A percentile compares a stretch with the other conserved stretches of the same genome.
These are phyloP conservation scores for Willaertia magna DNA, from an alignment of 208 protist genomes.

Conservation along the genomic window DNA sequence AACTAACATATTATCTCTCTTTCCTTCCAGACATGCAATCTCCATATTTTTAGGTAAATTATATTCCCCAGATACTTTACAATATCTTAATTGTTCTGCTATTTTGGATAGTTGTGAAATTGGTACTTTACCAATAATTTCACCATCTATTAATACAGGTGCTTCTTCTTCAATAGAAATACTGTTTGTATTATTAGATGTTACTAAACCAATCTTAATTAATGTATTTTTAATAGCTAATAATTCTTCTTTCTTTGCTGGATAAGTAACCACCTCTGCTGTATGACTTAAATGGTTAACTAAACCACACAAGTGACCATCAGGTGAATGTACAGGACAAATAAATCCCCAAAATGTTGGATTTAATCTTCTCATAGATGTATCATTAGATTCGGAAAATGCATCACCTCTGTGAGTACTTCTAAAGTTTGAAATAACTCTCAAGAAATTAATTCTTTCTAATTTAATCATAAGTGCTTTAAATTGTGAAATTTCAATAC, in stretches of 20 bases:
- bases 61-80: conserved; percentile 20
- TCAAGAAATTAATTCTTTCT: conserved; percentile 96
- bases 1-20: neutral
- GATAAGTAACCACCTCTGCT: neutral
- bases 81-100: conserved; percentile 22
- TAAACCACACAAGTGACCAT: conserved; percentile 98
- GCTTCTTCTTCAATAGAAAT: neutral
- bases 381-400: conserved; percentile 94
- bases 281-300: conserved; percentile 90
- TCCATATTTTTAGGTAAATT: conserved; percentile 22
- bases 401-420: conserved; percentile 93
- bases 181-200: neutral
- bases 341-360: conserved; percentile 98
- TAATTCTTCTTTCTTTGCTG: neutral
- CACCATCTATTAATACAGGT: conserved; percentile 76
- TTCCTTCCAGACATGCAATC: neutral
- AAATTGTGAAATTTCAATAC: conserved; percentile 64
- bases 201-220: neutral
- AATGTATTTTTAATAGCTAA: neutral
- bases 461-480: conserved; percentile 90
- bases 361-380: conserved; percentile 91
- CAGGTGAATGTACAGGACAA: conserved; percentile 99
- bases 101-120: neutral
- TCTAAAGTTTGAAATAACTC: conserved; percentile 97
- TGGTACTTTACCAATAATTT: conserved; percentile 61